phyloP scores from a whole-genome alignment of 164 flowering plant species.

The Magnolia kwangsiensis region DNA sequence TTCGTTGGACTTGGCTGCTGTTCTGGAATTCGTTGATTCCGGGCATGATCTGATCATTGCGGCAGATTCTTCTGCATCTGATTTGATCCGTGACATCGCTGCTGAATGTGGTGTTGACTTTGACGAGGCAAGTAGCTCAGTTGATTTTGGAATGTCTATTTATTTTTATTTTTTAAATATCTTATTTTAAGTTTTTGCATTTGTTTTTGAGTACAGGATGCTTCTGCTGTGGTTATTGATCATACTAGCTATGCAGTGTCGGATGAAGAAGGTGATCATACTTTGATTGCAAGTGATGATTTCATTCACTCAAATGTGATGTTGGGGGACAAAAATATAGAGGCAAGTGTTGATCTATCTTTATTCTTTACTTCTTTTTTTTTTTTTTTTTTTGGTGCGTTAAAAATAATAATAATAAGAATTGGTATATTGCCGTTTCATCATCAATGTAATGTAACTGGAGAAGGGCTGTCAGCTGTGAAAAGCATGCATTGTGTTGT shows the following conservation, averaged over 20 bases:
- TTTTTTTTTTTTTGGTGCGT: background rate
- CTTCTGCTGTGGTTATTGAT: slow-evolving; percentile 78
- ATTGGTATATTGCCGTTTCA: too few species aligned
- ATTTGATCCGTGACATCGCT: slow-evolving; percentile 77
- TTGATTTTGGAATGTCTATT: background rate
- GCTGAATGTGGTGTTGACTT: slow-evolving; percentile 92
- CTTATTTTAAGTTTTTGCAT: background rate
- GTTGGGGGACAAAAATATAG: slow-evolving; percentile 50
- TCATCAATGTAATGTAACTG: too few species aligned
- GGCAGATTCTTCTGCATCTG: slow-evolving; percentile 75
- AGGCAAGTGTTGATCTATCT: slow-evolving; percentile 27
- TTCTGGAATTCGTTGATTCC: slow-evolving; percentile 82
- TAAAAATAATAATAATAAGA: too few species aligned
- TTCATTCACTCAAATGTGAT: slow-evolving; percentile 62
- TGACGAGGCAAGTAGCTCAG: slow-evolving; percentile 61
- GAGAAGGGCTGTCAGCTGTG: too few species aligned
- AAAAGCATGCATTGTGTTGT: too few species aligned
- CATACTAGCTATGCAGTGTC: slow-evolving; percentile 82
- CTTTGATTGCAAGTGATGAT: slow-evolving; percentile 80
- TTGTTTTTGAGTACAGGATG: slow-evolving; percentile 41
- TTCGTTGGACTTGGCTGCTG: slow-evolving; percentile 53
- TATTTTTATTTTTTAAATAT: too few species aligned
- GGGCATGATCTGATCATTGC: slow-evolving; percentile 82
- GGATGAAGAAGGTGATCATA: slow-evolving; percentile 74
- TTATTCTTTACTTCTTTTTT: background rate